Evolutionary conservation across 495 filamentous ascomycete genomes (phyloP), one percentile per base, ranked within the genome.

Genomic region (Eremomyces bilateralis): DNA sequence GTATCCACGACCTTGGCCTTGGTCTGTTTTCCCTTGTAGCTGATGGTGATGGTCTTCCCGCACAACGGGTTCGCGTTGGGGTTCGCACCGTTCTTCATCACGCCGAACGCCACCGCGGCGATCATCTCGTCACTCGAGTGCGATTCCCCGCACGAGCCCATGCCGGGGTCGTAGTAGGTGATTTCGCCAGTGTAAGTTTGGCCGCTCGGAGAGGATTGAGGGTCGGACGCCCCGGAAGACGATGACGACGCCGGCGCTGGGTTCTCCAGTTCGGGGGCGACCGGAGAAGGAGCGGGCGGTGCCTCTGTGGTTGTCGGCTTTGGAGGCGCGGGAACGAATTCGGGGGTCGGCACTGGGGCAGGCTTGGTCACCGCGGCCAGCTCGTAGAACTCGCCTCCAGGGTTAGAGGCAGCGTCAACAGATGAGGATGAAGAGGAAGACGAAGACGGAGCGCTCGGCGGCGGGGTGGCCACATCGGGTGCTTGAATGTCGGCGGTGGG

Each of bases 101-200:
- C n/a, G 33, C 20, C 20, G 5, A 16, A 16, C 11, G 16, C 15
- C 11, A 35, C 10, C 8, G 33, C 33, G 20, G 24, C 20, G 8
- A 35, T 20, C 11, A 8, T 10, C 4, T 35, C 33, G 33, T 8
- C 15, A 10, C 8, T 8, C 11, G 33, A 35, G 33, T 22, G 11
- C 16, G 4, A 4, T 11, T 4, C 6, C 11, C 33, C 33, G 20
- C 33, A 35, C 11, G 33, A 35, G 16, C 33, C 33, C 6, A 22
- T 11, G 33, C 16, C 33, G 30, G 18, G 10, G 16, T 8, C 30
- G 20, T 35, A 35, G 33, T 35, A 35, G 33, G 33, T 35, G 20
- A 20, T 22, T 8, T 35, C 33, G 20, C 33, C 33, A 22, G 33
- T 35, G 30, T 10, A 32, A 8, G 24, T 6, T 6, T 27, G 10